Base-by-base conservation (phyloP, 2,329 filamentous ascomycete species). In the Diplodia seriata region DNA sequence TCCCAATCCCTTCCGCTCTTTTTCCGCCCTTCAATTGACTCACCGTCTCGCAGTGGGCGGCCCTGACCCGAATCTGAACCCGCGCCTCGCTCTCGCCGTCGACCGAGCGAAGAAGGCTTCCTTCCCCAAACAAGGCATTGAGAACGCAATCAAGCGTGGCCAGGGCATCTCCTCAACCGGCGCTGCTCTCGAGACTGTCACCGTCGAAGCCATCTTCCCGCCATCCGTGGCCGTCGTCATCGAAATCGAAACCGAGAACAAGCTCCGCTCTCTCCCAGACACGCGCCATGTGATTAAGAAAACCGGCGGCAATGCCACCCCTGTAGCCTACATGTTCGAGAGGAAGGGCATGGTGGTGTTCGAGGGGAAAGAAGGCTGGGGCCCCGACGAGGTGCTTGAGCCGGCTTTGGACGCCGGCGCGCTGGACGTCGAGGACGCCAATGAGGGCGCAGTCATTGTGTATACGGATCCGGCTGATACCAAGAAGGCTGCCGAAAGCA, bases 211-310 rank as follows among this genome's bases (percentile, higher is more conserved):
- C 31, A 91, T 97, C 72, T 81, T 96, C 69, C 91, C 92, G 2
- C 87, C 90, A 2, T 88, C 85, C 2, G 83, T 90, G 18, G 93
- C 92, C 12, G 83, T 94, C 6, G 89, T 98, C 12, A 86, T 97
- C 75, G 93, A 97, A 73, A 89, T 90, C 73, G 90, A 95, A 78
- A 94, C 93, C 4, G 94, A 97, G 74, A 93, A 88, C 78, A 93
- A 91, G 77, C 84, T 85, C 50, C 88, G 92, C 38, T 87, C 89
- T 8, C 78, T 97, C 56, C 87, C 91, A 73, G 91, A 96, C 66
- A 79, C 98, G 62, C 87, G 91, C 23, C 66, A 74, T 84, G 61
- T 80, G 91, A 84, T 97, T 66, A 96, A 93, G 77, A 87, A 89
- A 69, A 81, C 85, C 62, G 90, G 90, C 20, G 95, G 90, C 5